These are phyloP conservation scores for Globisporangium barbulae DNA, from an alignment of 352 stramenopile genomes.

Conservation along the genomic window DNA sequence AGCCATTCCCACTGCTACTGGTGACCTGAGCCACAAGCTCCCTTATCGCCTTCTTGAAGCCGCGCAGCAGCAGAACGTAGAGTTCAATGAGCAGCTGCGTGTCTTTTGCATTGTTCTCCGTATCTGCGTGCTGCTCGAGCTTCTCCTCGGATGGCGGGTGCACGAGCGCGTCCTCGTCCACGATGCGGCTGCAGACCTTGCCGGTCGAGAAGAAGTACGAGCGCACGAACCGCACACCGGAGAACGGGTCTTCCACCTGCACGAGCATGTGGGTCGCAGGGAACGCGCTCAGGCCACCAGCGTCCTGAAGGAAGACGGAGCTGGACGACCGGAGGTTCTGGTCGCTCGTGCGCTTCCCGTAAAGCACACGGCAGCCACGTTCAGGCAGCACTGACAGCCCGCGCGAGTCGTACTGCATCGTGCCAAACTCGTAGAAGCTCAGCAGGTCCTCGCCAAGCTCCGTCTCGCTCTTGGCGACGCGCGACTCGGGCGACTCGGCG, in stretches of 20 bases:
- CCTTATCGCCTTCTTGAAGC: conserved; percentile 25
- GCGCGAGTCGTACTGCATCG: conserved; percentile 51
- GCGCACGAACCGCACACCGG: conserved; percentile 50
- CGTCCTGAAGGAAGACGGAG: conserved; percentile 29
- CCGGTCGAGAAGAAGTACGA: conserved; percentile 72
- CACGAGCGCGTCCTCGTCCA: conserved; percentile 67
- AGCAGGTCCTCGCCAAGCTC: conserved; percentile 66
- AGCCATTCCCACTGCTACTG: conserved; percentile 7
- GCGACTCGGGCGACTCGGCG: conserved; percentile 39
- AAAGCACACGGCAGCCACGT: conserved; percentile 59
- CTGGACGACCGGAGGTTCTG: conserved; percentile 32
- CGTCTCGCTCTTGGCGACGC: conserved; percentile 39
- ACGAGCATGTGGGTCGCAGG: conserved; percentile 64
- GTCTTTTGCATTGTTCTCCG: conserved; percentile 14
- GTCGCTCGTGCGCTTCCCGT: conserved; percentile 42
- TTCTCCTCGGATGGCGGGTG: conserved; percentile 16
- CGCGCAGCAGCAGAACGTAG: conserved; percentile 37
- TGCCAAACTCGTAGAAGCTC: conserved; percentile 81
- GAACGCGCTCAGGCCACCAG: conserved; percentile 19
- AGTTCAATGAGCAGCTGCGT: conserved; percentile 35
- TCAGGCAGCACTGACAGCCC: conserved; percentile 25
- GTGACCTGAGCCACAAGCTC: conserved; percentile 18
- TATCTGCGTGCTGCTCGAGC: conserved; percentile 18
- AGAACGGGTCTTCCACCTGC: conserved; percentile 70
- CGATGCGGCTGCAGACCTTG: conserved; percentile 38